These are phyloP conservation scores for Globisporangium lucens DNA, from an alignment of 352 stramenopile species.

Conservation along the genomic window DNA sequence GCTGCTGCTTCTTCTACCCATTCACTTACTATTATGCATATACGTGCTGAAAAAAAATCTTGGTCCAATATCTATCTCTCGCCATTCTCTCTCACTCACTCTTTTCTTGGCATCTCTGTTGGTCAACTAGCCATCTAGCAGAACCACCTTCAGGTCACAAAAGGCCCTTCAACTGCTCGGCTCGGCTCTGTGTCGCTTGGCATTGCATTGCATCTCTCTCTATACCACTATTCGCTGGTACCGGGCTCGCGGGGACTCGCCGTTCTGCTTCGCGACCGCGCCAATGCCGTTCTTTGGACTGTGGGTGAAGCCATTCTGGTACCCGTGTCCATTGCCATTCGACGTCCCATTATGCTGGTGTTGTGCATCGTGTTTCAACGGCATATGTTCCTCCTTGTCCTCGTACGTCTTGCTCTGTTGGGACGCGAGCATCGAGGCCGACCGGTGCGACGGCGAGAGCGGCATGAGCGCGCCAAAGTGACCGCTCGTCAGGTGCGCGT, in stretches of 20 bases:
- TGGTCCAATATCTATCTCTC: neutral
- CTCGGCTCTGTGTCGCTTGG: neutral
- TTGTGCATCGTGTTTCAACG: constrained; percentile 23
- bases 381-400: constrained; percentile 43
- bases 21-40: neutral
- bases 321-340: constrained; percentile 7
- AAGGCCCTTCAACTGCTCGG: neutral
- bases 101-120: neutral
- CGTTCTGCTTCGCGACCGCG: constrained; percentile 2
- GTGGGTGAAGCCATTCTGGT: neutral
- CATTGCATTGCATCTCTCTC: neutral
- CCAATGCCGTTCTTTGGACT: neutral
- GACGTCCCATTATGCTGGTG: neutral
- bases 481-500: constrained; percentile 55
- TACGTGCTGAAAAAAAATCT: neutral
- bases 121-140: neutral
- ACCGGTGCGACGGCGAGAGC: constrained; percentile 56
- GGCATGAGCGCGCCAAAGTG: constrained; percentile 83
- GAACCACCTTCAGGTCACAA: neutral
- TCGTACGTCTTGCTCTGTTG: constrained; percentile 40
- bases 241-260: constrained; percentile 7
- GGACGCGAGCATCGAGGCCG: constrained; percentile 31
- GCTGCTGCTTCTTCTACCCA: neutral
- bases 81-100: neutral
- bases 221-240: constrained; percentile 23